phyloP scores from a whole-genome alignment of 371 early-diverging fungal species.

The Actinomucor elegans region DNA sequence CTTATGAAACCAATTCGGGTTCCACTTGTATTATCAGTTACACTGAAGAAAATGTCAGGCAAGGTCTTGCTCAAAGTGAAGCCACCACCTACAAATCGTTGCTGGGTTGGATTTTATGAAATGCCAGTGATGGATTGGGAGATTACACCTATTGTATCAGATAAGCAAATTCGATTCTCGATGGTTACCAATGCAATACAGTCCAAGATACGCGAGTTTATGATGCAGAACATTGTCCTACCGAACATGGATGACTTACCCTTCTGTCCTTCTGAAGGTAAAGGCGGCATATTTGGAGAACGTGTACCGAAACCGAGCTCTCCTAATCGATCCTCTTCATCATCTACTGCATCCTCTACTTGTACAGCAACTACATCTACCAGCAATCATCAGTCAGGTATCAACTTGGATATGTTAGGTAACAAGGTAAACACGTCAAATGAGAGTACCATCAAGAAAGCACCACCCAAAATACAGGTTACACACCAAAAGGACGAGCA shows the following conservation, averaged over 20 bases:
- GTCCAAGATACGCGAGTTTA: constrained; percentile 76
- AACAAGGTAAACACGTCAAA: constrained; percentile 1
- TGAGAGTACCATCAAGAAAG: too few species aligned
- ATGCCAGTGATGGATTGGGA: constrained; percentile 75
- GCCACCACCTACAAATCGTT: constrained; percentile 81
- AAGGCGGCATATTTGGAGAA: constrained; percentile 64
- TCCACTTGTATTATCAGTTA: constrained; percentile 74
- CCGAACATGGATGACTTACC: constrained; percentile 91
- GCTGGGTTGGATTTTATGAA: constrained; percentile 87
- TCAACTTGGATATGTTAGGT: constrained; percentile 14
- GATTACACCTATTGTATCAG: constrained; percentile 83
- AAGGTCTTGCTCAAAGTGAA: constrained; percentile 77
- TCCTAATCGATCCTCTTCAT: neutral
- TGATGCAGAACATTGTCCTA: constrained; percentile 77
- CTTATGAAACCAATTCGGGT: constrained; percentile 71
- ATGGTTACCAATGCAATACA: constrained; percentile 82
- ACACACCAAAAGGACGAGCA: neutral
- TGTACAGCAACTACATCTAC: neutral
- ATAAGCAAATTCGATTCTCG: constrained; percentile 76
- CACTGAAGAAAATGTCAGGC: constrained; percentile 65
- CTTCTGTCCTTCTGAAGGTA: constrained; percentile 67
- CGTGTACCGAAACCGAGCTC: constrained; percentile 19
- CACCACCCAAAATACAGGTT: constrained; percentile 1
- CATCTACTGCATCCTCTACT: neutral
- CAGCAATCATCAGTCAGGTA: too few species aligned